phyloP scores from a whole-genome alignment of 805 yeast species.

The Sugiyamaella marilandica region DNA sequence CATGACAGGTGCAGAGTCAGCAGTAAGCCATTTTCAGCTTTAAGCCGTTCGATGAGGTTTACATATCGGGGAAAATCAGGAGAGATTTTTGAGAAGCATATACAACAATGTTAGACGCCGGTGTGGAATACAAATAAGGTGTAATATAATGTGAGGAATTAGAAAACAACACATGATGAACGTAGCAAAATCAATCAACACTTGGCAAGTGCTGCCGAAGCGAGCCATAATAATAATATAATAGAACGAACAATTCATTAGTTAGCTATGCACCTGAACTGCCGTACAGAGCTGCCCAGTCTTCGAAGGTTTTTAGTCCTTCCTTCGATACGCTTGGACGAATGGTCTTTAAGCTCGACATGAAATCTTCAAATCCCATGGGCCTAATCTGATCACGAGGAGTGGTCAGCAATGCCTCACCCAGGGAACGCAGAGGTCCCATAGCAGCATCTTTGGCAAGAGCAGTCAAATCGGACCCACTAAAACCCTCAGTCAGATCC shows the following conservation, averaged over 20 bases:
- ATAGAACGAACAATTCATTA: not conserved
- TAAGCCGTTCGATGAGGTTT: no score
- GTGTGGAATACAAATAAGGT: not conserved
- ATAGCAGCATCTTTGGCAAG: constrained; percentile 95
- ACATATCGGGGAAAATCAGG: no score
- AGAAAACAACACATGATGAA: not conserved
- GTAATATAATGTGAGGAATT: not conserved
- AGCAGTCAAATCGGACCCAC: constrained; percentile 93
- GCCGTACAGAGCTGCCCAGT: constrained; percentile 84
- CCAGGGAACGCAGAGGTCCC: constrained; percentile 91
- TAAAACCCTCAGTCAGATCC: constrained; percentile 68
- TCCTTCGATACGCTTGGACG: constrained; percentile 85
- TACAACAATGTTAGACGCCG: not conserved
- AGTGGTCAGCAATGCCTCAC: constrained; percentile 69
- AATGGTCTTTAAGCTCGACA: constrained; percentile 67
- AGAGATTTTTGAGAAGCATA: not conserved
- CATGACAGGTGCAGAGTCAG: not conserved
- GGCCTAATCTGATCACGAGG: constrained; percentile 76
- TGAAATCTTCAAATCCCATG: constrained; percentile 66
- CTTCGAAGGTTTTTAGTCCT: constrained; percentile 73
- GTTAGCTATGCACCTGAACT: constrained; percentile 72
- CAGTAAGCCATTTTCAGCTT: no score
- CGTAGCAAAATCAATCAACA: no score
- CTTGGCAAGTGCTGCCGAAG: no score
- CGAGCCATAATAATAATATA: no score